Evolutionary conservation across 2,329 filamentous ascomycete genomes (phyloP).

Genomic region (Colletotrichum brevisporum): DNA sequence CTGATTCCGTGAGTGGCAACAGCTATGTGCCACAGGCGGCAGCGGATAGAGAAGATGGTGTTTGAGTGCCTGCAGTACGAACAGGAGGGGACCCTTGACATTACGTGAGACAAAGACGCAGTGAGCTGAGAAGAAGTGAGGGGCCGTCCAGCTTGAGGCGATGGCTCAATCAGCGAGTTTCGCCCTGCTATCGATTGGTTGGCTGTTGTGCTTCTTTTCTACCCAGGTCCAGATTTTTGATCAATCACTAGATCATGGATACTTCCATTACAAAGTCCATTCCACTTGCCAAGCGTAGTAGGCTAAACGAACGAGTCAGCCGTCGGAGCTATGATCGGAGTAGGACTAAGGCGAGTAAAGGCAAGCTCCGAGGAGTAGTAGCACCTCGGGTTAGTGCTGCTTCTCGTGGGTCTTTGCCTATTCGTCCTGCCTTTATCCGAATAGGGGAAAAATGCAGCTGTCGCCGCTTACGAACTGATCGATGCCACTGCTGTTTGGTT

Average conservation of each 20-base stretch:
- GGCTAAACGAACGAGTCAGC: constrained; percentile 29
- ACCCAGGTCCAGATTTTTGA: no score
- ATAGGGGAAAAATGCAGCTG: neutral
- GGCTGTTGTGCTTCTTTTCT: no score
- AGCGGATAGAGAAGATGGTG: neutral
- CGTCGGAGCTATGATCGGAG: constrained; percentile 13
- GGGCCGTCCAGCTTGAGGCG: constrained; percentile 22
- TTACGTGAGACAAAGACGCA: constrained; percentile 24
- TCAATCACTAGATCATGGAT: no score
- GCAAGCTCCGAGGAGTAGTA: neutral
- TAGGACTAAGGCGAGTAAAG: neutral
- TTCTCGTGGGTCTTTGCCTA: neutral
- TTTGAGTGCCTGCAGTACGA: constrained; percentile 19
- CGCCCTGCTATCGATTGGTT: neutral
- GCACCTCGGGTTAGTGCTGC: neutral
- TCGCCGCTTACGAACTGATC: constrained; percentile 4
- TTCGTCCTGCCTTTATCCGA: no score
- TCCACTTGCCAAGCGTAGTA: constrained; percentile 13
- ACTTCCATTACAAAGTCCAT: neutral
- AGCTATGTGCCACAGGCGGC: neutral
- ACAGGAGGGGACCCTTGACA: constrained; percentile 4
- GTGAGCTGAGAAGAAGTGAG: constrained; percentile 9
- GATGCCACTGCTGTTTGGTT: neutral
- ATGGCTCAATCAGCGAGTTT: constrained; percentile 4
- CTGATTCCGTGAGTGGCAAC: no score